Evolutionary conservation across 2,329 filamentous ascomycete genomes (phyloP).

Genomic region (Aspergillus brasiliensis): DNA sequence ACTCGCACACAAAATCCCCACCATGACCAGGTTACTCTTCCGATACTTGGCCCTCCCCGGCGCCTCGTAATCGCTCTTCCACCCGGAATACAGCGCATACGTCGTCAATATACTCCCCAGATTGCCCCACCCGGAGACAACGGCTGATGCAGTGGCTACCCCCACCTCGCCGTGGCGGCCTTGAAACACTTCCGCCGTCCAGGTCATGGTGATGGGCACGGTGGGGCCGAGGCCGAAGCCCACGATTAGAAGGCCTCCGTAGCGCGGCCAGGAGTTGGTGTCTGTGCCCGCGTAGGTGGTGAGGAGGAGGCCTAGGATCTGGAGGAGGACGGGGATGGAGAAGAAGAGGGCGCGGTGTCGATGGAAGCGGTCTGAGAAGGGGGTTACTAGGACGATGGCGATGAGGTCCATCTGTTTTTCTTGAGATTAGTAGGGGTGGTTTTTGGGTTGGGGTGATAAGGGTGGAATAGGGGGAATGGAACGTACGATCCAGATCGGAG

Average conservation of each 20-base stretch:
- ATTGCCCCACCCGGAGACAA: conserved; percentile 86
- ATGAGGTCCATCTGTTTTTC: conserved; percentile 75
- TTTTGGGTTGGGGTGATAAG: not conserved
- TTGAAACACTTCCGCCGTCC: conserved; percentile 90
- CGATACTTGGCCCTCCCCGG: conserved; percentile 70
- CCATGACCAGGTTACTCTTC: conserved; percentile 84
- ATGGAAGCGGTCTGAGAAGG: conserved; percentile 85
- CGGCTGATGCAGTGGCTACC: conserved; percentile 79
- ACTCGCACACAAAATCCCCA: conserved; percentile 78
- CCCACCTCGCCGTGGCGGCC: conserved; percentile 86
- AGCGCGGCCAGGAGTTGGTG: conserved; percentile 74
- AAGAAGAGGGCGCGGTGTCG: conserved; percentile 79
- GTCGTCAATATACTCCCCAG: conserved; percentile 84
- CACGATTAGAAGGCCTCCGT: conserved; percentile 85
- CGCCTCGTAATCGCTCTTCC: conserved; percentile 71
- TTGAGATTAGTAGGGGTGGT: not conserved
- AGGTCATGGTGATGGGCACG: conserved; percentile 91
- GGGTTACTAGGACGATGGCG: conserved; percentile 81
- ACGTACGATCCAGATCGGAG: conserved; percentile 87
- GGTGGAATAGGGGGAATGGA: not conserved
- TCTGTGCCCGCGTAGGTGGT: conserved; percentile 70
- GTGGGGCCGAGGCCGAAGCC: conserved; percentile 89
- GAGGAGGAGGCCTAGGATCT: conserved; percentile 78
- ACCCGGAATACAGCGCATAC: conserved; percentile 85
- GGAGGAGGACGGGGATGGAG: conserved; percentile 71